A percentile compares a stretch with the other conserved stretches of the same genome.
Evolutionary conservation across 768 basidiomycete species (phyloP).

Genomic region (Boletus sensibilis): DNA sequence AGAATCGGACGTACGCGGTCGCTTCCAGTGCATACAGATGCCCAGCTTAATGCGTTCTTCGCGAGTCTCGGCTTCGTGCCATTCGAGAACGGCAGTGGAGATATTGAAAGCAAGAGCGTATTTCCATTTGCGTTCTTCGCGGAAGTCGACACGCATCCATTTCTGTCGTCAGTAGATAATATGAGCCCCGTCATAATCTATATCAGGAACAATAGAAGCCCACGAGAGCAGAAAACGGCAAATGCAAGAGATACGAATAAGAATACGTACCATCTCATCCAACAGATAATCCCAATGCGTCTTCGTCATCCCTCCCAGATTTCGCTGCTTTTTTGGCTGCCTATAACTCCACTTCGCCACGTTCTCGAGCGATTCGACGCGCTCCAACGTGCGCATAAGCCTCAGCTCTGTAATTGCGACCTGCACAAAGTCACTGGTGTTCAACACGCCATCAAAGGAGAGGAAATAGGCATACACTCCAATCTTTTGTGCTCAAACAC

Average conservation of each 20-base stretch:
- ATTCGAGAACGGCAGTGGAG: conserved; percentile 79
- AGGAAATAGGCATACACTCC: conserved; percentile 59
- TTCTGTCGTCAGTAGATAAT: conserved; percentile 49
- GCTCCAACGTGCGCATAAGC: conserved; percentile 75
- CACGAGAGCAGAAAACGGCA: background rate
- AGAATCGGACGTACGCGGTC: conserved; percentile 36
- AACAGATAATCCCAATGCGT: conserved; percentile 94
- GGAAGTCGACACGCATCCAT: conserved; percentile 96
- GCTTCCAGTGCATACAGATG: conserved; percentile 66
- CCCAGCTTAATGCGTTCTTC: conserved; percentile 66
- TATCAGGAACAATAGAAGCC: background rate
- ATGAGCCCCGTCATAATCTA: conserved; percentile 8
- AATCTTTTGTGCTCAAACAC: conserved; percentile 76
- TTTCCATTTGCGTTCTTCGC: conserved; percentile 94
- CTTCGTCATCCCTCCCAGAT: conserved; percentile 70
- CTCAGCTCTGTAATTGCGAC: conserved; percentile 78
- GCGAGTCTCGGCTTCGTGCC: conserved; percentile 71
- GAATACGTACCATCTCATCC: conserved; percentile 83
- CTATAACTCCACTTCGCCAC: conserved; percentile 86
- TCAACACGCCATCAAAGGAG: background rate
- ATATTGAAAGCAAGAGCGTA: conserved; percentile 78
- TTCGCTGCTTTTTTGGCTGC: conserved; percentile 92
- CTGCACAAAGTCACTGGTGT: conserved; percentile 35
- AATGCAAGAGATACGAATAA: background rate
- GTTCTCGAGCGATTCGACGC: conserved; percentile 80